These are phyloP conservation scores for Podospora comata DNA, from an alignment of 495 filamentous ascomycete genomes.

Conservation along the genomic window DNA sequence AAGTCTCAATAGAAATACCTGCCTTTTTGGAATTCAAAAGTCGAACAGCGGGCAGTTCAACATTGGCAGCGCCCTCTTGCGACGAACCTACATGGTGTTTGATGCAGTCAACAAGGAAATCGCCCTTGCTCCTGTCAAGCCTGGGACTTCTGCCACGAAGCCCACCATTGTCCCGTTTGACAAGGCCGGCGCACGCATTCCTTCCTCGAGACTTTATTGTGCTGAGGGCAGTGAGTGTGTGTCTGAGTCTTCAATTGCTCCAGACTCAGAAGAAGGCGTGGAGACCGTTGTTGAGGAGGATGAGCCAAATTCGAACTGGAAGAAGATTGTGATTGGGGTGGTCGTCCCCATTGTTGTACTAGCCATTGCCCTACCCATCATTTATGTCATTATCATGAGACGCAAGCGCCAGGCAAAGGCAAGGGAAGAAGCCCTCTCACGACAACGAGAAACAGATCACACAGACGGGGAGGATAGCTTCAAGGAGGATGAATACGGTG, in stretches of 20 bases:
- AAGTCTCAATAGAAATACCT: slow-evolving; percentile 1
- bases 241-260: neutral
- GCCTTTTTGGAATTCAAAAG: slow-evolving; percentile 11
- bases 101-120: slow-evolving; percentile 6
- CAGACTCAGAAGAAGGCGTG: neutral
- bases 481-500: slow-evolving; percentile 17
- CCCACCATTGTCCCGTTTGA: slow-evolving; percentile 14
- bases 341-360: slow-evolving; percentile 12
- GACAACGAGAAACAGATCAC: neutral
- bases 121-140: slow-evolving; percentile 6
- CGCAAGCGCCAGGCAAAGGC: neutral
- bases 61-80: slow-evolving; percentile 6
- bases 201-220: slow-evolving; percentile 15
- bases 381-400: slow-evolving; percentile 4
- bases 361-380: slow-evolving; percentile 6
- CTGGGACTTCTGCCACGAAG: neutral
- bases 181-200: slow-evolving; percentile 13
- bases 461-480: slow-evolving; percentile 7
- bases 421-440: neutral
- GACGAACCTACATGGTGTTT: slow-evolving; percentile 13
- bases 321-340: slow-evolving; percentile 18
- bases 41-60: neutral
- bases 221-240: neutral
- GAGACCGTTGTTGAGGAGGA: neutral
- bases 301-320: neutral